Conservation (phyloP, 2,329 filamentous ascomycete species). For the Saccharata proteae region DNA sequence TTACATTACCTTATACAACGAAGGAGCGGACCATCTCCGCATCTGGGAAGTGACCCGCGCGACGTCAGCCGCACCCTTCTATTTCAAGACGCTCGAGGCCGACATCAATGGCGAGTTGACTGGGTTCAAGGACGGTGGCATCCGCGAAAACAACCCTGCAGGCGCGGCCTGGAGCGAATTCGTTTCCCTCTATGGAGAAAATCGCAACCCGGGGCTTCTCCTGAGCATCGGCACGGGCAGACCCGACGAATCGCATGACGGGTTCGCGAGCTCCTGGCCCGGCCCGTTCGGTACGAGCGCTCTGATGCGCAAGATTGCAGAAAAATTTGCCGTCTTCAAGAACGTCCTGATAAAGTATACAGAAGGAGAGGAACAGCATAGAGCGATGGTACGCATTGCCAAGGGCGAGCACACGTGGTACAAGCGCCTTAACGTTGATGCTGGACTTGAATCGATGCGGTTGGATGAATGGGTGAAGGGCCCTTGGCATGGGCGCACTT, state of each 20-base stretch:
- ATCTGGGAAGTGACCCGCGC: conserved; percentile 12
- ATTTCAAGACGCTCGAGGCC: conserved; percentile 9
- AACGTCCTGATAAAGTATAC: conserved; percentile 41
- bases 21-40: conserved; percentile 17
- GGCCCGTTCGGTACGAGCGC: conserved; percentile 31
- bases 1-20: conserved; percentile 37
- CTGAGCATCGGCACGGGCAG: conserved; percentile 11
- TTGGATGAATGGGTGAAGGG: conserved; percentile 37
- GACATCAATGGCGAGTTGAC: conserved; percentile 19
- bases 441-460: conserved; percentile 32
- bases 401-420: conserved; percentile 39
- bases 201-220: conserved; percentile 14
- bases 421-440: conserved; percentile 36
- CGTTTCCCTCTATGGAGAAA: conserved; percentile 10
- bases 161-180: conserved; percentile 10
- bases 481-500: conserved; percentile 15
- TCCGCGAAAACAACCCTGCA: conserved; percentile 11
- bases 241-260: conserved; percentile 28
- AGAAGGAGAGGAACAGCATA: conserved; percentile 36
- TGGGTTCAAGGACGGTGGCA: conserved; percentile 14
- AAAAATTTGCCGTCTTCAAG: conserved; percentile 38
- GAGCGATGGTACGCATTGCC: conserved; percentile 34
- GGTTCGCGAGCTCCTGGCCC: conserved; percentile 34
- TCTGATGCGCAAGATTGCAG: conserved; percentile 32
- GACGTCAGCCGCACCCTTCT: conserved; percentile 12